Conservation (phyloP, 495 filamentous ascomycete genomes). For the Cladorrhinum samala region DNA sequence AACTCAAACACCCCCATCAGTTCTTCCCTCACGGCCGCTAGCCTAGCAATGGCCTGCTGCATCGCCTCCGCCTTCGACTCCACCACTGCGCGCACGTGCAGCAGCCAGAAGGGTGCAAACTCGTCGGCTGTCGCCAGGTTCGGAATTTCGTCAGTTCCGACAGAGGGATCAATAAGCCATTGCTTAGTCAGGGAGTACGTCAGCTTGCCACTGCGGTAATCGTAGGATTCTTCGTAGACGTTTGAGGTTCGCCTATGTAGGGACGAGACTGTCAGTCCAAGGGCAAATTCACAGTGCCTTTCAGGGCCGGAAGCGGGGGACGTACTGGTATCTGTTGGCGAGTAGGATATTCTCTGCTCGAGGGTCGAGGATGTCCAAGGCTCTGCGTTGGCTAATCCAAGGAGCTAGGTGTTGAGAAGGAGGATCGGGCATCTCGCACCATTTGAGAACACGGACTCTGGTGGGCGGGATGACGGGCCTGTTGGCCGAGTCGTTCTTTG, state of each 20-base stretch:
- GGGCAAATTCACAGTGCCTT: too few species aligned
- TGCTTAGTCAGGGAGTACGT: constrained; percentile 36
- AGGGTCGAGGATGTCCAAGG: constrained; percentile 23
- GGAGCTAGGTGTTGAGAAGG: constrained; percentile 16
- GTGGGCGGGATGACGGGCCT: neutral
- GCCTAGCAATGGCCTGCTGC: constrained; percentile 31
- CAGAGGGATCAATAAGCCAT: constrained; percentile 14
- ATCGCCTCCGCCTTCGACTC: constrained; percentile 39
- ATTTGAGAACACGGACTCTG: constrained; percentile 23
- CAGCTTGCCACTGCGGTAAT: constrained; percentile 27
- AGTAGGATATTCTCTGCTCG: constrained; percentile 19
- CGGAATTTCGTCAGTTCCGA: constrained; percentile 9
- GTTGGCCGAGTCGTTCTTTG: neutral
- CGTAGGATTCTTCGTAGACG: constrained; percentile 38
- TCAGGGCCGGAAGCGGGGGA: neutral
- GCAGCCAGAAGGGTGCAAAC: constrained; percentile 28
- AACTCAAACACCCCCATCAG: constrained; percentile 42
- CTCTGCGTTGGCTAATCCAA: constrained; percentile 35
- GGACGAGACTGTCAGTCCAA: too few species aligned
- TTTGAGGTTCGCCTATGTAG: constrained; percentile 29
- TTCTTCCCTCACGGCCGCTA: constrained; percentile 27
- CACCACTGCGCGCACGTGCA: constrained; percentile 35
- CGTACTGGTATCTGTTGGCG: constrained; percentile 31
- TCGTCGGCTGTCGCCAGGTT: constrained; percentile 16
- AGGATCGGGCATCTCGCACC: constrained; percentile 41